A percentile compares a stretch with the other conserved stretches of the same genome.
These are phyloP conservation scores for Sugiyamaella grinbergsii DNA, from an alignment of 1,139 yeast species.

Conservation along the genomic window DNA sequence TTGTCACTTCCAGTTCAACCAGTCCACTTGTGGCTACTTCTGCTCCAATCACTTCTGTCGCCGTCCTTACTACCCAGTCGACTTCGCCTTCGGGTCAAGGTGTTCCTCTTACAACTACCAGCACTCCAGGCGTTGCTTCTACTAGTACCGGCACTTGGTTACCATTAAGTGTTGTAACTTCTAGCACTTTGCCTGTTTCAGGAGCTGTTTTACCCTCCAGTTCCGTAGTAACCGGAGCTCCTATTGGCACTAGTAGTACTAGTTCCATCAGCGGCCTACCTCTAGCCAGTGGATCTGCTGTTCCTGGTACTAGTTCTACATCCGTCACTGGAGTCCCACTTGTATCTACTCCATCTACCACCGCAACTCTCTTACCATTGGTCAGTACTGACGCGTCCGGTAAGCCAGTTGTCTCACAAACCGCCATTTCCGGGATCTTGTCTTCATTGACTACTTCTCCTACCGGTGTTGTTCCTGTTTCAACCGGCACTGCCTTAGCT, in stretches of 20 bases:
- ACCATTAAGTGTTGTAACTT: constrained; percentile 9
- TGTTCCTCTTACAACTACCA: constrained; percentile 4
- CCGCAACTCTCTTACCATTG: constrained; percentile 14
- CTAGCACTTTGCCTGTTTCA: not conserved
- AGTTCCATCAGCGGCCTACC: too few species aligned
- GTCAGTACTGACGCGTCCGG: constrained; percentile 2
- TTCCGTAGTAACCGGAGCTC: constrained; percentile 3
- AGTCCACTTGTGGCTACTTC: constrained; percentile 14
- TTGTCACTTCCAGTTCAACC: constrained; percentile 13
- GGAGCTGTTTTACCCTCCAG: constrained; percentile 1
- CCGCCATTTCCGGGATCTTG: constrained; percentile 1
- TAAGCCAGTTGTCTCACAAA: not conserved
- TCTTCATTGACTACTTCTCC: constrained; percentile 8
- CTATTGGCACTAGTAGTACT: not conserved
- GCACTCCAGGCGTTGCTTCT: constrained; percentile 6
- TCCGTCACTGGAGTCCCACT: constrained; percentile 12
- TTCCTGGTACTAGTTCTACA: not conserved
- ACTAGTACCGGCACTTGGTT: constrained; percentile 13
- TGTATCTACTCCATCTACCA: constrained; percentile 13
- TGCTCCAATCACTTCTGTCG: constrained; percentile 1
- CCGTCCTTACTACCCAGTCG: not conserved
- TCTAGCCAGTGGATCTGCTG: not conserved
- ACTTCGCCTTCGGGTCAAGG: not conserved
- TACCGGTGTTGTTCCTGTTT: constrained; percentile 29
- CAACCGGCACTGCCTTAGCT: constrained; percentile 26